Evolutionary conservation across 768 basidiomycete species (phyloP).

Genomic region (Leccinum variicolor): DNA sequence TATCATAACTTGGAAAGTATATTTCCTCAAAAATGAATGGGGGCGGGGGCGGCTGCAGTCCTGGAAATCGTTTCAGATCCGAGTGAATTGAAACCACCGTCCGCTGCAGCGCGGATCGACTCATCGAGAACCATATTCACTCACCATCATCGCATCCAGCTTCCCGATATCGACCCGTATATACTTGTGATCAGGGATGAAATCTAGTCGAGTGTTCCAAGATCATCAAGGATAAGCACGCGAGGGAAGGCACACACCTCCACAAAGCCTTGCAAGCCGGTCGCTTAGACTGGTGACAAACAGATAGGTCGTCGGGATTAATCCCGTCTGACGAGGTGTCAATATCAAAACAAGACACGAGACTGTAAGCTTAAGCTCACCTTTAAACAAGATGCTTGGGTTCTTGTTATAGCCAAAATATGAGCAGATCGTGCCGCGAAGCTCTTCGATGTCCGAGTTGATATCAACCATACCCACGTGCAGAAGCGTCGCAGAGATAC

Average conservation of each 20-base stretch:
- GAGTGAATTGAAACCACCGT: constrained; percentile 72
- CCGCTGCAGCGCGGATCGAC: constrained; percentile 73
- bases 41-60: constrained; percentile 68
- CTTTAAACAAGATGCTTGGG: constrained; percentile 66
- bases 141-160: constrained; percentile 62
- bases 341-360: neutral
- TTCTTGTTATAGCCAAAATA: constrained; percentile 74
- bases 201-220: constrained; percentile 41
- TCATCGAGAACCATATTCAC: constrained; percentile 68
- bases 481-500: constrained; percentile 76
- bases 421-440: constrained; percentile 74
- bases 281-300: constrained; percentile 70
- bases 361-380: constrained; percentile 35
- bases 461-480: constrained; percentile 83
- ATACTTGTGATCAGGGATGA: constrained; percentile 63
- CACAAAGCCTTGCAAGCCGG: constrained; percentile 60
- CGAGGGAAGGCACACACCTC: constrained; percentile 48
- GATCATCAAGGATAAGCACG: neutral
- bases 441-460: constrained; percentile 66
- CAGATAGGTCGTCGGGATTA: constrained; percentile 60
- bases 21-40: constrained; percentile 74
- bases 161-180: constrained; percentile 77
- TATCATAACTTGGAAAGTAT: constrained; percentile 77
- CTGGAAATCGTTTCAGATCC: constrained; percentile 75
- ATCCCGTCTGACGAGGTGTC: constrained; percentile 51